Conservation (phyloP, 2,329 filamentous ascomycete species). For the Claviceps humidiphila region DNA sequence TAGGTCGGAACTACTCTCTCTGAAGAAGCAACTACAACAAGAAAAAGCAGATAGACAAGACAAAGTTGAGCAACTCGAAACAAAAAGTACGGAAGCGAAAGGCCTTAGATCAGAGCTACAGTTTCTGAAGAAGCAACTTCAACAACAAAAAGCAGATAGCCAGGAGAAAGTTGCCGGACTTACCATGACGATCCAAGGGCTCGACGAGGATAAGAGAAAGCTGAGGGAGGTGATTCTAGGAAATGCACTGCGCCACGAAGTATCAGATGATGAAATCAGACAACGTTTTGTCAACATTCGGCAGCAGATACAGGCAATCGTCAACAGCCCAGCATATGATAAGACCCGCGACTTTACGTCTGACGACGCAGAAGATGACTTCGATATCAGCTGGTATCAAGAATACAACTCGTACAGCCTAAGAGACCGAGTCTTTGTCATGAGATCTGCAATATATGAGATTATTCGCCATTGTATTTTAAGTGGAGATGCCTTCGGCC, state of each 20-base stretch:
- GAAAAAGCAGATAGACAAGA: background rate
- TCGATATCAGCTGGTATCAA: too few relatives aligned
- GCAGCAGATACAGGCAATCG: background rate
- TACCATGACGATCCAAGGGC: background rate
- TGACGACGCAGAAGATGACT: too few relatives aligned
- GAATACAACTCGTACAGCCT: background rate
- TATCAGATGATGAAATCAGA: background rate
- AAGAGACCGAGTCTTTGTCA: fast-evolving
- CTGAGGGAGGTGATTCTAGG: background rate
- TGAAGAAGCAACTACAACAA: background rate
- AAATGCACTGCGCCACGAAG: background rate
- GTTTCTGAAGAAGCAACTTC: background rate
- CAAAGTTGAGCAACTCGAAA: background rate
- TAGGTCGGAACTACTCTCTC: background rate
- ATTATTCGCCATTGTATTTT: background rate
- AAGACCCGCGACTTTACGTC: background rate
- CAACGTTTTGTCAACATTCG: background rate
- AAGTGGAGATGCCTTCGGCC: background rate
- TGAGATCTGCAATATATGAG: background rate
- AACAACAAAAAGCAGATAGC: background rate
- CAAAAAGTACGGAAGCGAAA: background rate
- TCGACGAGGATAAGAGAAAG: background rate
- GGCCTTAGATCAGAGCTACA: background rate
- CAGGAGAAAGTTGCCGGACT: background rate
- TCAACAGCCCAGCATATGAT: background rate